Conservation (phyloP, 495 filamentous ascomycete species). For the Diplogelasinospora grovesii region DNA sequence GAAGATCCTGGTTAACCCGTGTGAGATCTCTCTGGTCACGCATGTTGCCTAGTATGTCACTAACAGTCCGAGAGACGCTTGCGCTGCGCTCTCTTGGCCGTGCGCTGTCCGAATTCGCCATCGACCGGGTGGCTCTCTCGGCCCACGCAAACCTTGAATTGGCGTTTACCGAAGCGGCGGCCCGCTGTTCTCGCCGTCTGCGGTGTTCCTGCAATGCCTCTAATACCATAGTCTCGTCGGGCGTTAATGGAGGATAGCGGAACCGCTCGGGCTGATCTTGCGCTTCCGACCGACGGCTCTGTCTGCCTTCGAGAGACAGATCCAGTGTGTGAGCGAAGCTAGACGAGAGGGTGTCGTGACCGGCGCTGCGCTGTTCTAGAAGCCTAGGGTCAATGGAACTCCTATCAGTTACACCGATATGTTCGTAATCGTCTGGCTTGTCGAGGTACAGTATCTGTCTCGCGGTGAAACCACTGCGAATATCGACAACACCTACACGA, state of each 20-base stretch:
- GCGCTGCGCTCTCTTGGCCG: conserved; percentile 17
- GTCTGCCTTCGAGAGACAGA: conserved; percentile 5
- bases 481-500: conserved; percentile 75
- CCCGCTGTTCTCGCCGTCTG: conserved; percentile 34
- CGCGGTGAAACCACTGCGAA: conserved; percentile 66
- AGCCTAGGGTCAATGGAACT: conserved; percentile 45
- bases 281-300: conserved; percentile 13
- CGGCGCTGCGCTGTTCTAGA: conserved; percentile 31
- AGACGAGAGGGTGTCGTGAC: conserved; percentile 20
- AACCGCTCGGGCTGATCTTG: conserved; percentile 21
- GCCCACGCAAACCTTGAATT: conserved; percentile 10
- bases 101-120: conserved; percentile 1
- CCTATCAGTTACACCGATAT: conserved; percentile 38
- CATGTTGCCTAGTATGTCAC: conserved; percentile 19
- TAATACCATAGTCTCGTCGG: conserved; percentile 42
- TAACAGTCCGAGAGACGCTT: conserved; percentile 18
- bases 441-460: conserved; percentile 69
- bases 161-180: not conserved
- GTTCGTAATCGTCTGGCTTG: conserved; percentile 49
- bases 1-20: conserved; percentile 6
- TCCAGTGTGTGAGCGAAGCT: conserved; percentile 13
- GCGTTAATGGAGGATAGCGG: conserved; percentile 33
- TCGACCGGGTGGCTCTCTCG: conserved; percentile 4
- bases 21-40: conserved; percentile 20
- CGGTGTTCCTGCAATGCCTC: conserved; percentile 43